Percentiles rank a stretch among this genome's conserved stretches.
These are phyloP conservation scores for Rhizophora mangle DNA, from an alignment of 345 rosid genomes.

Conservation along the genomic window DNA sequence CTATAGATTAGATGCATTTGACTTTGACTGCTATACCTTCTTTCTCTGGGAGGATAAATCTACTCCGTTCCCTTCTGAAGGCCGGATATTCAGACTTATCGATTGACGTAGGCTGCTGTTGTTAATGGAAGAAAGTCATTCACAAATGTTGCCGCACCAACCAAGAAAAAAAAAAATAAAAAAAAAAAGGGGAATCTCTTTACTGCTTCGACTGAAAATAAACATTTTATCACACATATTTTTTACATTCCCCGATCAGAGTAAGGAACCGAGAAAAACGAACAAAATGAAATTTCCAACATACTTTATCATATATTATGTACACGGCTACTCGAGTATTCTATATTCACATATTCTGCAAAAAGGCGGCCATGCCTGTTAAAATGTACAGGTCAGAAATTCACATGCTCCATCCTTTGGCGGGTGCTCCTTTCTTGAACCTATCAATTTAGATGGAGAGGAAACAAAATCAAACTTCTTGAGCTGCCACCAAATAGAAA, in stretches of 20 bases:
- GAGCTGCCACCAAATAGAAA: background rate
- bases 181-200: no score
- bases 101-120: no score
- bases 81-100: no score
- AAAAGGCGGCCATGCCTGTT: background rate
- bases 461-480: background rate
- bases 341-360: background rate
- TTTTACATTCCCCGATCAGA: background rate
- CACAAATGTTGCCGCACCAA: no score
- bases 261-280: background rate
- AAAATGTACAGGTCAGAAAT: constrained; percentile 1
- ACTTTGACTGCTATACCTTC: no score
- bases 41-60: no score
- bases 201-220: no score
- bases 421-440: background rate
- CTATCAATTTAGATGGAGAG: background rate
- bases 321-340: background rate
- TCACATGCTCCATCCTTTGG: background rate
- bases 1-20: background rate
- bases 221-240: no score
- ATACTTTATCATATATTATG: background rate
- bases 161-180: no score
- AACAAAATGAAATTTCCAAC: background rate
- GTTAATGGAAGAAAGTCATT: no score
- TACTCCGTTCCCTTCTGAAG: no score